Evolutionary conservation across 164 flowering plant genomes (phyloP).

Genomic region (Stephania yunnanensis): DNA sequence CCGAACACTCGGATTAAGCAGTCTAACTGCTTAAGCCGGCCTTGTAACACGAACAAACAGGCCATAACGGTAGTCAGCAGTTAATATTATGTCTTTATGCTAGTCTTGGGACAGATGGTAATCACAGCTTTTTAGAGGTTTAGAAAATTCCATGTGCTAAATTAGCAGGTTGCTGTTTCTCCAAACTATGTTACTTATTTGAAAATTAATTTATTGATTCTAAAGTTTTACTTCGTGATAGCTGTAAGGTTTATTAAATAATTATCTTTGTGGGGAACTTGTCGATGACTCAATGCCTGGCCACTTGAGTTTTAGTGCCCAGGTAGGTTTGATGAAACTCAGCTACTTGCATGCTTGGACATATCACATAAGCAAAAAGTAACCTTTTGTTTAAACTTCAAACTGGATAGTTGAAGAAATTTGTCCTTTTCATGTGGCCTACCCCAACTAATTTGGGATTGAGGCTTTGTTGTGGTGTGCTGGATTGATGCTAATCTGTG

Average conservation of each 20-base stretch:
- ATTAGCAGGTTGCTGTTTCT: not conserved
- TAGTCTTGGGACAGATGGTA: not conserved
- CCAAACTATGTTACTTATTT: not conserved
- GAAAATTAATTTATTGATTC: not conserved
- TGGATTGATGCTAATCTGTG: not conserved
- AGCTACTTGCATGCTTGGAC: no score
- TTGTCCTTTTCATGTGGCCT: not conserved
- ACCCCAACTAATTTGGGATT: no score
- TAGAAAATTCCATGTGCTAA: not conserved
- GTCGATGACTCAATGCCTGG: not conserved
- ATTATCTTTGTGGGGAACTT: not conserved
- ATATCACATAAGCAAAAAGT: not conserved
- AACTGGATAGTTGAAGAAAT: not conserved
- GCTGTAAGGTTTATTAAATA: not conserved
- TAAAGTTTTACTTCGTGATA: not conserved
- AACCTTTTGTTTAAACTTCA: not conserved
- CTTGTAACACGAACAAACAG: no score
- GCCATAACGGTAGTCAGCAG: no score
- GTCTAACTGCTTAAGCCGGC: no score
- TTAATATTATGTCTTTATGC: not conserved
- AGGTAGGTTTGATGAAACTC: not conserved
- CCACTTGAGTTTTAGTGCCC: not conserved
- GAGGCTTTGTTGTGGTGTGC: not conserved
- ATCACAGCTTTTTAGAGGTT: not conserved
- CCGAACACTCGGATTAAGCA: no score